Percentiles rank a stretch among this genome's conserved stretches.
phyloP scores from a whole-genome alignment of 228 moss, liverwort and hornwort species.

The Sphagnum fallax region DNA sequence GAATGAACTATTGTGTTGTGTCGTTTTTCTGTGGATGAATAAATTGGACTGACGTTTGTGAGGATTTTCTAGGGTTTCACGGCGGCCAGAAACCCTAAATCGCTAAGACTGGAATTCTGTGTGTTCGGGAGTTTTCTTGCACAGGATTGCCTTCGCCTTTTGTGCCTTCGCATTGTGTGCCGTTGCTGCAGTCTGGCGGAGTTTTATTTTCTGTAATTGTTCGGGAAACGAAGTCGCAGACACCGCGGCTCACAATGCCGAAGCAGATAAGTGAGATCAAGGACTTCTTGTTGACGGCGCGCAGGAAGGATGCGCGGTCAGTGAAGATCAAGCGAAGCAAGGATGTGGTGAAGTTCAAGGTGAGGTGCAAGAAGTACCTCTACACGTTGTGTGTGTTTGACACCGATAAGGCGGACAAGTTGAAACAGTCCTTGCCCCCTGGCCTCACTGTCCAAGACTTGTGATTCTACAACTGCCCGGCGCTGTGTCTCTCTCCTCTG shows the following conservation, averaged over 20 bases:
- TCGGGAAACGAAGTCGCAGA: too few relatives aligned
- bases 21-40: too few relatives aligned
- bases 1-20: too few relatives aligned
- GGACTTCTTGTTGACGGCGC: constrained; percentile 59
- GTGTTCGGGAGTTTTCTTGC: too few relatives aligned
- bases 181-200: too few relatives aligned
- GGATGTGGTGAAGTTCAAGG: constrained; percentile 65
- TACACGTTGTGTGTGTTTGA: constrained; percentile 12
- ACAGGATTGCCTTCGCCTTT: too few relatives aligned
- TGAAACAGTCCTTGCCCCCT: constrained; percentile 14
- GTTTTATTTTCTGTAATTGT: too few relatives aligned
- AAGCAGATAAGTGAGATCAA: constrained; percentile 65
- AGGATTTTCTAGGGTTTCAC: too few relatives aligned
- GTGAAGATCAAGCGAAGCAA: constrained; percentile 68
- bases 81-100: too few relatives aligned
- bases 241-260: constrained; percentile 21
- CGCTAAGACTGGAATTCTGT: too few relatives aligned
- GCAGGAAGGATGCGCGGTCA: constrained; percentile 55
- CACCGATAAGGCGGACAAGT: constrained; percentile 16
- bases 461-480: background rate
- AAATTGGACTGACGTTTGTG: too few relatives aligned
- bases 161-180: too few relatives aligned
- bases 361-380: constrained; percentile 48
- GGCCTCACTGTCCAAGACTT: constrained; percentile 16
- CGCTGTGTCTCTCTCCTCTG: background rate